Base-by-base conservation (phyloP, 345 rosid species). In the Stellera chamaejasme region DNA sequence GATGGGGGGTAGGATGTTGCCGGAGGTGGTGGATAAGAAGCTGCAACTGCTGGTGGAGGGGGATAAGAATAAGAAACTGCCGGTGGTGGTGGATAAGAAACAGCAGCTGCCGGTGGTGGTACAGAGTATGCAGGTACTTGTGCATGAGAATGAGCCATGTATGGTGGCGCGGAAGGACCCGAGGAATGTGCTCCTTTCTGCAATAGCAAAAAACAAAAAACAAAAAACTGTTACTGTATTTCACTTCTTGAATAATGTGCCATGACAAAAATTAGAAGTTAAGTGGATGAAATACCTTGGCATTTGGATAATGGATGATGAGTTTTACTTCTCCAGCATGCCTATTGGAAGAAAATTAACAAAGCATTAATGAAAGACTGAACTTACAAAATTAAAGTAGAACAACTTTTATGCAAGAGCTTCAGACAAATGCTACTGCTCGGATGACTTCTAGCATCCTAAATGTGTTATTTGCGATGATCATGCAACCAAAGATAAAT, bases 251-350 rank as follows among this genome's bases (percentile, higher is more conserved):
- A 11, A 5, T 13, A 26, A 26, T 10, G 27, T 57, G 11, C 16
- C 11, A 14, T 32, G 5, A 19, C 6, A 25, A 10, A 39, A 27
- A 6, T 43, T n/a, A 12, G 1, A 10, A 8, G 19, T 10, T 27
- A 44, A 2, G 11, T 13, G 28, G 61, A 44, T 27, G 52, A 50
- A 27, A 54, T 63, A 70, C 78, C 0, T 28, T 52, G 58, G 65
- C 59, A 54, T 63, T 65, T 12, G 79, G 13, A 44, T 65, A 71
- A 59, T 79, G 77, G 58, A 73, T 15, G 43, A 71, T 79, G 13
- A 79, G 63, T 63, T 81, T 55, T 32, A 79, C 70, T 58, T 79
- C 79, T 39, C 84, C 81, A 0, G 84, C 27, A 39, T 69, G 75
- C 46, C 81, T 79, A 41, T 32, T 10, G 11, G 19, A 59, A 13